Conservation (phyloP, 345 rosid genomes). For the Tarenaya hassleriana region DNA sequence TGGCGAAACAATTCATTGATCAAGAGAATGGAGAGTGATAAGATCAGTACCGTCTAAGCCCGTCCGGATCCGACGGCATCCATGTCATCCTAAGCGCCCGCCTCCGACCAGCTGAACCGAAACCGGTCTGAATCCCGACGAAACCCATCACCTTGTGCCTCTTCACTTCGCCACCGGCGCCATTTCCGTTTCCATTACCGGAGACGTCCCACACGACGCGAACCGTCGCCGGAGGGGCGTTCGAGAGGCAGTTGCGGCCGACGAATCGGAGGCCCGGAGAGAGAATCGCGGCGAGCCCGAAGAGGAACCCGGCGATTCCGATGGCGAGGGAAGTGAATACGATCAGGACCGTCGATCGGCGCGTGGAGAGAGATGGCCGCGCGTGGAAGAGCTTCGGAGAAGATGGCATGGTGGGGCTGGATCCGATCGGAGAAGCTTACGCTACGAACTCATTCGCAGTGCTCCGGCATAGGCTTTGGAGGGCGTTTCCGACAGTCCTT, state of each 20-base stretch:
- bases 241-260: constrained; percentile 24
- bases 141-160: constrained; percentile 76
- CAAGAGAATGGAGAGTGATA: neutral
- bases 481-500: neutral
- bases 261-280: constrained; percentile 27
- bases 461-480: neutral
- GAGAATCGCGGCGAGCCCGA: constrained; percentile 45
- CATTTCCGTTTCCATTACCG: constrained; percentile 18
- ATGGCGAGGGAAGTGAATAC: constrained; percentile 41
- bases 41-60: constrained; percentile 52
- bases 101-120: constrained; percentile 51
- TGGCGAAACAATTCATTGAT: neutral
- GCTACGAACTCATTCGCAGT: neutral
- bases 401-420: constrained; percentile 47
- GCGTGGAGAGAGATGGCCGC: constrained; percentile 33
- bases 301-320: constrained; percentile 58
- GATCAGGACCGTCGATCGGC: constrained; percentile 46
- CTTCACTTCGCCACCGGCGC: constrained; percentile 17
- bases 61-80: constrained; percentile 76
- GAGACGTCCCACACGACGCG: constrained; percentile 55
- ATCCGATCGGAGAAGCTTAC: constrained; percentile 1
- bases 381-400: constrained; percentile 59
- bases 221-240: constrained; percentile 48
- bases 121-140: constrained; percentile 83
- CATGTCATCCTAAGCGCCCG: constrained; percentile 64